Conservation (phyloP, 805 yeast genomes). For the Kazachstania martiniae region DNA sequence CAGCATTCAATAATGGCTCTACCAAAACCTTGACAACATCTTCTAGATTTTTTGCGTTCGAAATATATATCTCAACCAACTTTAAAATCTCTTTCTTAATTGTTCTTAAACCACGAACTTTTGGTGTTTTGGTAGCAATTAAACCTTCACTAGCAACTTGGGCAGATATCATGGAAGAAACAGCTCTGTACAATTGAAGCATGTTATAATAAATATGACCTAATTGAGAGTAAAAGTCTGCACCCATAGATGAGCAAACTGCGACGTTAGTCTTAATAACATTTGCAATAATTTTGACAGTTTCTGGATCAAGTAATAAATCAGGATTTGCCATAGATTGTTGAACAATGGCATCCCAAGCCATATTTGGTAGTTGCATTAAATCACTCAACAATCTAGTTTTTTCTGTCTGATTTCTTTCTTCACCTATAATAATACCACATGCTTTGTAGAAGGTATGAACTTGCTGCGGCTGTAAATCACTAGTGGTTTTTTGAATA, state of each 20-base stretch:
- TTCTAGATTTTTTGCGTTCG: constrained; percentile 76
- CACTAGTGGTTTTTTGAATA: constrained; percentile 79
- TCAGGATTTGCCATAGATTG: constrained; percentile 79
- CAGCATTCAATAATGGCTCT: constrained; percentile 73
- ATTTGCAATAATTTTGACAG: constrained; percentile 86
- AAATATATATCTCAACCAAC: constrained; percentile 77
- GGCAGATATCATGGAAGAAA: constrained; percentile 72
- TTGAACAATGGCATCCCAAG: constrained; percentile 84
- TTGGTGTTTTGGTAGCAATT: constrained; percentile 89
- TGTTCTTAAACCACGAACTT: constrained; percentile 90
- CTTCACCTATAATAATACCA: constrained; percentile 86
- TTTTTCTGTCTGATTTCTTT: constrained; percentile 55
- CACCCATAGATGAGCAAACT: constrained; percentile 89
- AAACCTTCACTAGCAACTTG: constrained; percentile 71
- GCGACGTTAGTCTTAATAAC: constrained; percentile 92
- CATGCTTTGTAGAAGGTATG: constrained; percentile 97
- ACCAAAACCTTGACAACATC: constrained; percentile 76
- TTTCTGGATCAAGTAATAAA: constrained; percentile 64
- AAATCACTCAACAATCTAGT: constrained; percentile 63
- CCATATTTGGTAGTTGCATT: constrained; percentile 87
- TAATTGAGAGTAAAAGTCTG: constrained; percentile 80
- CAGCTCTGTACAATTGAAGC: constrained; percentile 83
- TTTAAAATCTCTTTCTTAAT: constrained; percentile 89
- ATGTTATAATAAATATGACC: constrained; percentile 79
- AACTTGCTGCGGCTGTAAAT: constrained; percentile 92